Evolutionary conservation across 192 early-diverging fungal genomes (phyloP).

Genomic region (Coemansia sp.): DNA sequence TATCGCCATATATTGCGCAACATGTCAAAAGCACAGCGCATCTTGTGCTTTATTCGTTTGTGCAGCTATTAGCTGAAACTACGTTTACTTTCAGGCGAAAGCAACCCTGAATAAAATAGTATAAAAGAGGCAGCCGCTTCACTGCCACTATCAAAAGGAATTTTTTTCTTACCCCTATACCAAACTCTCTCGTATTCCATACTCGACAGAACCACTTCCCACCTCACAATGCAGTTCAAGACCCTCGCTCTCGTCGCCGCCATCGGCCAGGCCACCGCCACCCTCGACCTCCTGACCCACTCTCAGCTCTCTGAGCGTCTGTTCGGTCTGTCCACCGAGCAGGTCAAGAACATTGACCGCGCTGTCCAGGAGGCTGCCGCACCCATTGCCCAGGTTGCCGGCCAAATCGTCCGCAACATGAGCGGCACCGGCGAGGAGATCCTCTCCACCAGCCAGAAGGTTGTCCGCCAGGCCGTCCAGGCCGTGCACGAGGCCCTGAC

Average conservation of each 20-base stretch:
- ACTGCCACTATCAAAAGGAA: neutral
- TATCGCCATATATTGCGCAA: constrained; percentile 4
- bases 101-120: neutral
- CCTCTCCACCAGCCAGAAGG: constrained; percentile 55
- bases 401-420: constrained; percentile 56
- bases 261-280: constrained; percentile 56
- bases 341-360: constrained; percentile 59
- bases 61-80: neutral
- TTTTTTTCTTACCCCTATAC: neutral
- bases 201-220: constrained; percentile 14
- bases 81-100: neutral
- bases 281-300: constrained; percentile 57
- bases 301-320: constrained; percentile 56
- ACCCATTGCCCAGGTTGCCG: constrained; percentile 57
- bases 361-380: constrained; percentile 57
- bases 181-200: constrained; percentile 14
- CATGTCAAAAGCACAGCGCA: neutral
- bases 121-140: constrained; percentile 9
- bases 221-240: constrained; percentile 53
- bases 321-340: constrained; percentile 56
- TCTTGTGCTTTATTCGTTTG: neutral
- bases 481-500: constrained; percentile 57
- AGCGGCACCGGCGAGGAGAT: constrained; percentile 57
- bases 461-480: constrained; percentile 57
- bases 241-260: constrained; percentile 52